Percentiles rank a stretch among this genome's conserved stretches.
phyloP scores from a whole-genome alignment of 352 stramenopile species.

The Globisporangium nodosum region DNA sequence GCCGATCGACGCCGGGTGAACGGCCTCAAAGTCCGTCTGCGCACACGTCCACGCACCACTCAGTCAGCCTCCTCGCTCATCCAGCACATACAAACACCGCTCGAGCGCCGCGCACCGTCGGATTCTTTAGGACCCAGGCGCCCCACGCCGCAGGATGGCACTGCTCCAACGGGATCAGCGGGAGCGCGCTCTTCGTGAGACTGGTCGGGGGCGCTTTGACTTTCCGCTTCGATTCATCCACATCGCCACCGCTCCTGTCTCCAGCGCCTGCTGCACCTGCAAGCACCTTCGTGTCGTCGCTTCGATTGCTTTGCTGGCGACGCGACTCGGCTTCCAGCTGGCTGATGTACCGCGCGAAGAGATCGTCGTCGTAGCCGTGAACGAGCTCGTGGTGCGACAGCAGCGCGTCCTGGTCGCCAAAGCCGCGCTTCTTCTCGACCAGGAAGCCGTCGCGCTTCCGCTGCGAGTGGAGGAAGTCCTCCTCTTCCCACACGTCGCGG shows the following conservation, averaged over 20 bases:
- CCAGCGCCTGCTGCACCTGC: background rate
- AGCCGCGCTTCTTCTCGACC: slow-evolving; percentile 28
- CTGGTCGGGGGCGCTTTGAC: slow-evolving; percentile 9
- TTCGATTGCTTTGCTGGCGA: slow-evolving; percentile 4
- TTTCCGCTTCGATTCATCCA: slow-evolving; percentile 16
- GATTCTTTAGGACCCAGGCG: slow-evolving; percentile 57
- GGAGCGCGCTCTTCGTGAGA: slow-evolving; percentile 31
- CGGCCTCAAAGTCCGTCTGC: slow-evolving; percentile 19
- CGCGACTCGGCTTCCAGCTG: slow-evolving; percentile 24
- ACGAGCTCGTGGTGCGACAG: slow-evolving; percentile 58
- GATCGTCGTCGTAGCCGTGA: slow-evolving; percentile 70
- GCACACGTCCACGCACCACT: background rate
- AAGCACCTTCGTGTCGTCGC: background rate
- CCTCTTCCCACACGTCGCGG: slow-evolving; percentile 74
- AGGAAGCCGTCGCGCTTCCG: slow-evolving; percentile 17
- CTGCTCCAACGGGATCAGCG: slow-evolving; percentile 24
- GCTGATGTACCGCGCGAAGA: slow-evolving; percentile 47
- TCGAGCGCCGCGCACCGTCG: slow-evolving; percentile 16
- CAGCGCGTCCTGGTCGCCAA: slow-evolving; percentile 29
- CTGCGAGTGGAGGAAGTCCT: slow-evolving; percentile 42
- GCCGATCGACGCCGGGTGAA: slow-evolving; percentile 41
- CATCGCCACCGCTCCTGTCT: background rate
- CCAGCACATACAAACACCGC: slow-evolving; percentile 4
- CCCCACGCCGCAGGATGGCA: slow-evolving; percentile 60
- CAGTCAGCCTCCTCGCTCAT: background rate